Conservation (phyloP, 1,139 yeast genomes). For the Yamadazyma conglobata region DNA sequence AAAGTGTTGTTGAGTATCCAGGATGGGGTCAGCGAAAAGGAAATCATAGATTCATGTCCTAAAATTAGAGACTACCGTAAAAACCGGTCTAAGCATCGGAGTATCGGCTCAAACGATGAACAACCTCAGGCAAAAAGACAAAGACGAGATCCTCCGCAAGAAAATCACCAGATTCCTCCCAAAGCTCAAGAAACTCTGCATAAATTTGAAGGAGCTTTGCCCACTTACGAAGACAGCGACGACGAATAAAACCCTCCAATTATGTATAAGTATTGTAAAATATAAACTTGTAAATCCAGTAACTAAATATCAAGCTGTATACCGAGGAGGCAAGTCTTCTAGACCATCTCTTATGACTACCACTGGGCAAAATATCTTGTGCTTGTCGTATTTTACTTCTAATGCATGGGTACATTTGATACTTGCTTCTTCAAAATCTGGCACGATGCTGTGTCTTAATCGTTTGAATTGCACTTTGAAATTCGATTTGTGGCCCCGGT, state of each 20-base stretch:
- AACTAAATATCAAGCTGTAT: no score
- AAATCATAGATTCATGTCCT: slow-evolving; percentile 50
- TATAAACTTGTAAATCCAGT: no score
- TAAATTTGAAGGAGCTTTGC: slow-evolving; percentile 29
- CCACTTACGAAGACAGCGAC: slow-evolving; percentile 44
- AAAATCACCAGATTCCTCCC: slow-evolving; percentile 1
- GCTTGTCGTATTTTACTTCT: neutral
- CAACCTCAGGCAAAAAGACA: slow-evolving; percentile 11
- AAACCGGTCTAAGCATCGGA: slow-evolving; percentile 6
- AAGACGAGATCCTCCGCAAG: slow-evolving; percentile 3
- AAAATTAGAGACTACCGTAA: slow-evolving; percentile 14
- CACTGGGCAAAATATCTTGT: no score
- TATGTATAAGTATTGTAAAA: slow-evolving; percentile 3
- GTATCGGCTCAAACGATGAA: slow-evolving; percentile 5
- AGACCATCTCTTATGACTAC: no score
- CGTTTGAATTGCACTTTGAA: no score
- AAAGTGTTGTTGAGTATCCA: slow-evolving; percentile 80
- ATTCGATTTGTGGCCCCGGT: no score
- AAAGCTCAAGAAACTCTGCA: no score
- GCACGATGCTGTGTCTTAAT: no score
- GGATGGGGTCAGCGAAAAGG: slow-evolving; percentile 82
- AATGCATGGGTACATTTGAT: neutral
- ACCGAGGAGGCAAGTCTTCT: no score
- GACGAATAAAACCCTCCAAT: slow-evolving; percentile 18
- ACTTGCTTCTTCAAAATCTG: neutral